phyloP scores from a whole-genome alignment of 176 grass and related monocot species.

The Saccharum officinarum region DNA sequence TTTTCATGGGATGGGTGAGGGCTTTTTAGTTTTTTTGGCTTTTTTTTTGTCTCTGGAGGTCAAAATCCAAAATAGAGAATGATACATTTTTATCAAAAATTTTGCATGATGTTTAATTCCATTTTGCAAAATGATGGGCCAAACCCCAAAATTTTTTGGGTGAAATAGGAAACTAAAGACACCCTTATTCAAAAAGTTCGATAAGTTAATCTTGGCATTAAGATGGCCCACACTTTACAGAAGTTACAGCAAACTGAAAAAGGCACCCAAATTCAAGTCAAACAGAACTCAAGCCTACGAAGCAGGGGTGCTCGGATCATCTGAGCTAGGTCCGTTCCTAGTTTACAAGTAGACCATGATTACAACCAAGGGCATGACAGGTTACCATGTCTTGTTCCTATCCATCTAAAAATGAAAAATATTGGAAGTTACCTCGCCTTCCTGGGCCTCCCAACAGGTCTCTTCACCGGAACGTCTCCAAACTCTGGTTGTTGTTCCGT shows the following conservation, averaged over 20 bases:
- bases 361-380: background rate
- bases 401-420: background rate
- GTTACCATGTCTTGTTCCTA: background rate
- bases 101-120: too few species aligned
- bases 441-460: slow-evolving; percentile 46
- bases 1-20: too few species aligned
- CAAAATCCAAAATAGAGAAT: too few species aligned
- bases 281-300: background rate
- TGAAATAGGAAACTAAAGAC: too few species aligned
- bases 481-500: slow-evolving; percentile 6
- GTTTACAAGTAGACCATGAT: background rate
- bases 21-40: too few species aligned
- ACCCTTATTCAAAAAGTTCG: background rate
- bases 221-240: background rate
- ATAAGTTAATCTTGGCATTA: background rate
- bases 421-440: slow-evolving; percentile 12
- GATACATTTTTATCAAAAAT: too few species aligned
- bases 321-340: background rate
- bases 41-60: too few species aligned
- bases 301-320: background rate
- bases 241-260: background rate
- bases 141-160: too few species aligned
- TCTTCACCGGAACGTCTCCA: slow-evolving; percentile 18
- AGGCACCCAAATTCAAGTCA: background rate
- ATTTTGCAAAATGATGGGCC: too few species aligned